Evolutionary conservation across 192 early-diverging fungal genomes (phyloP), one percentile per base, ranked within the genome.

Genomic region (Irineochytrium annulatum): DNA sequence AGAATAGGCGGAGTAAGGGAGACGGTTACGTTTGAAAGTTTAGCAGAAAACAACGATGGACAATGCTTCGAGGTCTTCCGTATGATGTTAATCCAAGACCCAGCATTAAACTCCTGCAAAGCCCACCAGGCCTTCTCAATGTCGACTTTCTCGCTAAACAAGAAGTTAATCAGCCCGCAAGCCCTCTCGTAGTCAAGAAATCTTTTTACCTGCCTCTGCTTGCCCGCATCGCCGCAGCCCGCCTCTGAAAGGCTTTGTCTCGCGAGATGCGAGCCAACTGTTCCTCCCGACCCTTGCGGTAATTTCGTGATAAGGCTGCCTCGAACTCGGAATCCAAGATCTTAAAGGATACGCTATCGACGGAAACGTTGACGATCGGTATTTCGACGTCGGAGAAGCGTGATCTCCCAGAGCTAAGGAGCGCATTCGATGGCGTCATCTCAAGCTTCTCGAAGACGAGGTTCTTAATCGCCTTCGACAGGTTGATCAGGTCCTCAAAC

Each of bases 81-180:
- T 6, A 75, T 64, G 14, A 48, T 41, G 3, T 57, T 52, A 43
- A 79, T 63, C 77, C 76, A 81, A 20, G 62, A 51, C 30, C 68
- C 64, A 4, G 74, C 61, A 53, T 81, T 77, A 60, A 72, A 79
- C 46, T 77, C 75, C 39, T 81, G 77, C 37, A 81, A 52, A 33
- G 65, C 24, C 79, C 74, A 76, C 63, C 63, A 78, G 1, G 72
- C 69, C 13, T 62, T 66, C 52, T 80, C 74, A 34, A 80, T 53
- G 20, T 73, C 70, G 8, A 34, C 6, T 16, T 43, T 14, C 6
- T 39, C 28, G 3, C 55, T 65, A n/a, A 41, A 41, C 37, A n/a
- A 41, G 37, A 13, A 41, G n/a, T 13, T 8, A n/a, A 41, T 13
- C 37, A n/a, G n/a, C n/a, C n/a, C n/a, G n/a, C n/a, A n/a, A n/a